A percentile compares a stretch with the other conserved stretches of the same genome.
Conservation (phyloP, 2,329 filamentous ascomycete species). For the Ambrosiella beaveri region DNA sequence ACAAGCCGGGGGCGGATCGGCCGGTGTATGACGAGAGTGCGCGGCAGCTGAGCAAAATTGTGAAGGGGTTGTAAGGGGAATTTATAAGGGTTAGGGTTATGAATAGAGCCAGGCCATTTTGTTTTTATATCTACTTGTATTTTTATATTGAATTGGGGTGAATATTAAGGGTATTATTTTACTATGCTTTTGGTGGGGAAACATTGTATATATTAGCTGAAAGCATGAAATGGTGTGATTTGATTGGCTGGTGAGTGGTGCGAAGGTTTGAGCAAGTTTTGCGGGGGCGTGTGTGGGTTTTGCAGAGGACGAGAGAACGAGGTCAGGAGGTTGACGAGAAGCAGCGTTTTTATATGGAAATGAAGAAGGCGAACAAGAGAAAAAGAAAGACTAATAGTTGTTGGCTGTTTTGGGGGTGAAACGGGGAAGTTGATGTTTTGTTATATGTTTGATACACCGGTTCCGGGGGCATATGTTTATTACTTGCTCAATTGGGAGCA, state of each 20-base stretch:
- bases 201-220: not conserved
- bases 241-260: slow-evolving; percentile 16
- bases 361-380: too few relatives aligned
- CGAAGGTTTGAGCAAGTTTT: slow-evolving; percentile 34
- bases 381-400: too few relatives aligned
- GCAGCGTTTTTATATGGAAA: not conserved
- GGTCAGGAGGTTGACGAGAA: not conserved
- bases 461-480: not conserved
- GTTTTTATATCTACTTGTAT: too few relatives aligned
- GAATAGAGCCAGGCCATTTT: not conserved
- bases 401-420: too few relatives aligned
- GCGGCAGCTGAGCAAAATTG: not conserved
- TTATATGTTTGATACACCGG: too few relatives aligned
- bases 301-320: not conserved
- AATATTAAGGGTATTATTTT: not conserved
- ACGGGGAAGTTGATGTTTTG: too few relatives aligned
- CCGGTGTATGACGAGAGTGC: not conserved
- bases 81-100: not conserved
- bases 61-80: not conserved
- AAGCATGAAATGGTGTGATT: not conserved
- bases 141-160: not conserved
- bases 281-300: not conserved
- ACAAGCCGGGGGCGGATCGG: not conserved
- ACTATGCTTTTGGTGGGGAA: not conserved
- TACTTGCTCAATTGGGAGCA: not conserved